phyloP scores from a whole-genome alignment of 2,329 filamentous ascomycete genomes.

The Neospermospora avenae region DNA sequence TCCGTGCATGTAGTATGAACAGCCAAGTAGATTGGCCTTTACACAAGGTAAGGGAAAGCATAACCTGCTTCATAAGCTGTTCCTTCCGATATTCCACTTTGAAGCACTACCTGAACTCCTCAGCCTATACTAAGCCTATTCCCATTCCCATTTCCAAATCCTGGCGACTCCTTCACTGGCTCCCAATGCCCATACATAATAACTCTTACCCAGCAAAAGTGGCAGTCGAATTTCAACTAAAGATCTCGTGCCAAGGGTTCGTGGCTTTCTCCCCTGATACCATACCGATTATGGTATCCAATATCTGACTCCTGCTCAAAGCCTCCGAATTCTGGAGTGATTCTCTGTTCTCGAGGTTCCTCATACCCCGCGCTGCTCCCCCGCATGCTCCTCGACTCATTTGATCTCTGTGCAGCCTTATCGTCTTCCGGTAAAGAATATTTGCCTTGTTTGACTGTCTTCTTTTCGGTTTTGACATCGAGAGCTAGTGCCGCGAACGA shows the following conservation, averaged over 20 bases:
- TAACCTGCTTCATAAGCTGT: too few species aligned
- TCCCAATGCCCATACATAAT: background rate
- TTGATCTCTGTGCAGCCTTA: constrained; percentile 22
- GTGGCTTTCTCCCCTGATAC: constrained; percentile 18
- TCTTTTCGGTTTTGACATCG: constrained; percentile 27
- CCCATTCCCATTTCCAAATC: background rate
- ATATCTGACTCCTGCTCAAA: constrained; percentile 25
- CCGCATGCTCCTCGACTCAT: constrained; percentile 19
- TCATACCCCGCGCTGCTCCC: constrained; percentile 22
- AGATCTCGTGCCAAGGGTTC: constrained; percentile 12
- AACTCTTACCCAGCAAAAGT: background rate
- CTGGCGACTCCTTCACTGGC: background rate
- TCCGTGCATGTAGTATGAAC: background rate
- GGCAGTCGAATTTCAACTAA: background rate
- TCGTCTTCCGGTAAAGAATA: constrained; percentile 31
- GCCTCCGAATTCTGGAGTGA: background rate
- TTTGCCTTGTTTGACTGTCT: constrained; percentile 18
- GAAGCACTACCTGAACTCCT: background rate
- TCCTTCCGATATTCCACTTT: too few species aligned
- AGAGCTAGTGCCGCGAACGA: constrained; percentile 27
- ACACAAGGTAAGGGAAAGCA: too few species aligned
- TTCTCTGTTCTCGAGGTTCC: constrained; percentile 13
- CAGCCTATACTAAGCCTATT: background rate
- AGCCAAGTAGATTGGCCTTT: background rate
- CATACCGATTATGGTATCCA: constrained; percentile 31